phyloP scores from a whole-genome alignment of 345 rosid species.

The Dipteronia sinensis region DNA sequence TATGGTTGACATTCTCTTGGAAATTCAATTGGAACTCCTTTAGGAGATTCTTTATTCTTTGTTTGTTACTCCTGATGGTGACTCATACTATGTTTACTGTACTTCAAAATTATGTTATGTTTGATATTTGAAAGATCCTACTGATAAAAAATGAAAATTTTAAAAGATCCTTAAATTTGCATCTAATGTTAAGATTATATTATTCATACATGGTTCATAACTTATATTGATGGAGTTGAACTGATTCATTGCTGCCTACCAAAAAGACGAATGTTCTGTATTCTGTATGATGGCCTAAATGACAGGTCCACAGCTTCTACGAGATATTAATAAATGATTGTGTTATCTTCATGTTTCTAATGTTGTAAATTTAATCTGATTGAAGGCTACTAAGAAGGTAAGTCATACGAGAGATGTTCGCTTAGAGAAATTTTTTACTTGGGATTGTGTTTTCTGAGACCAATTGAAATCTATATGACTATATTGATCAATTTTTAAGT shows the following conservation, averaged over 20 bases:
- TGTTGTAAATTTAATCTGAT: constrained; percentile 1
- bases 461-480: neutral
- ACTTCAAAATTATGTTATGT: neutral
- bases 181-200: neutral
- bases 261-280: neutral
- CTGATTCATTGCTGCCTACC: neutral
- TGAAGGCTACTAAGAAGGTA: neutral
- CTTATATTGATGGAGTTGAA: neutral
- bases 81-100: neutral
- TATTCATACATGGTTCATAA: neutral
- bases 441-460: neutral
- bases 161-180: neutral
- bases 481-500: neutral
- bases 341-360: constrained; percentile 6
- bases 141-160: neutral
- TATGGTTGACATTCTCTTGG: constrained; percentile 1
- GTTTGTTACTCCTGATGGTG: neutral
- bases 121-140: neutral
- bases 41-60: constrained; percentile 7
- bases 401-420: neutral
- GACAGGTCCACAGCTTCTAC: neutral
- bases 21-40: constrained; percentile 11
- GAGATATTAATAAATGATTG: neutral
- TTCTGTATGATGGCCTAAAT: neutral
- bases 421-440: neutral